Conservation (phyloP, 345 rosid species). For the Ceriops tagal region DNA sequence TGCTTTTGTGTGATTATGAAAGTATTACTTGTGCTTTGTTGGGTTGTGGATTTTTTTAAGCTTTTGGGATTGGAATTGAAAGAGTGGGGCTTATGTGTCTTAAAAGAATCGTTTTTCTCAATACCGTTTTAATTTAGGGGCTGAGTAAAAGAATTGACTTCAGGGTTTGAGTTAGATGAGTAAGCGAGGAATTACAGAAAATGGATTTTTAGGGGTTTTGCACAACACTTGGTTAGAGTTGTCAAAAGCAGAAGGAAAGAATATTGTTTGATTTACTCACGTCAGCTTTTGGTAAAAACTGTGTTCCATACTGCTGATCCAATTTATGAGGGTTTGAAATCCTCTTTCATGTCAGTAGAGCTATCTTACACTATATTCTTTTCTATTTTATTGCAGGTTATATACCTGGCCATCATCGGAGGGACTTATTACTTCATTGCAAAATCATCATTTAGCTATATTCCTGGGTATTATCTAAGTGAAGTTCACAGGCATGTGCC, state of each 20-base stretch:
- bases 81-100: too few species aligned
- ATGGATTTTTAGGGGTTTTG: too few species aligned
- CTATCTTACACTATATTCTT: not conserved
- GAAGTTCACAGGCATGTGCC: slow-evolving; percentile 60
- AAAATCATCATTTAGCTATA: slow-evolving; percentile 59
- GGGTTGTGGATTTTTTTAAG: not conserved
- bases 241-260: too few species aligned
- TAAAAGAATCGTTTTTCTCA: too few species aligned
- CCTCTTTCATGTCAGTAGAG: not conserved
- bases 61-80: too few species aligned
- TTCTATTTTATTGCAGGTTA: slow-evolving; percentile 41
- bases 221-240: too few species aligned
- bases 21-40: not conserved
- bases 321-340: not conserved
- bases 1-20: not conserved
- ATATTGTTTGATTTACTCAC: too few species aligned
- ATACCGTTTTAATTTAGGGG: too few species aligned
- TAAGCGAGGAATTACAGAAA: too few species aligned
- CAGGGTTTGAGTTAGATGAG: too few species aligned
- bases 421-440: slow-evolving; percentile 55
- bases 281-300: too few species aligned
- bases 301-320: not conserved
- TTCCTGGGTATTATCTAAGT: slow-evolving; percentile 86
- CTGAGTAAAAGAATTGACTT: too few species aligned
- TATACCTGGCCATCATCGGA: slow-evolving; percentile 74